phyloP scores from a whole-genome alignment of 768 basidiomycete species.

The Lentinula sp. region DNA sequence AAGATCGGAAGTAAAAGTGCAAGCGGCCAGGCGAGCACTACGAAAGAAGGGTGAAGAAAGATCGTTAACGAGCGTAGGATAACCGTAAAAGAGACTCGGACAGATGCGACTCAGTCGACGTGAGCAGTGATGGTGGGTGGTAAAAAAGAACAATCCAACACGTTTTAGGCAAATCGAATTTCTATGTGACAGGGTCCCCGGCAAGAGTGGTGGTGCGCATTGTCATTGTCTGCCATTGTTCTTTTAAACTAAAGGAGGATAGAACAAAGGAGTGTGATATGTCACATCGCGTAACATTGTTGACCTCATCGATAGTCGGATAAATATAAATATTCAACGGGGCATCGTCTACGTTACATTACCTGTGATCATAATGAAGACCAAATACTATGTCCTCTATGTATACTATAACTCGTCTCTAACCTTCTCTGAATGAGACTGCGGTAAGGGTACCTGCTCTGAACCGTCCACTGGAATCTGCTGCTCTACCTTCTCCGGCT shows the following conservation, averaged over 20 bases:
- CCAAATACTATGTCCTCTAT: not conserved
- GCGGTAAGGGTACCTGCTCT: slow-evolving; percentile 9
- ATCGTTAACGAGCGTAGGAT: slow-evolving; percentile 3
- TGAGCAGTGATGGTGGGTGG: not conserved
- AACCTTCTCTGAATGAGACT: not conserved
- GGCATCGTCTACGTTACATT: not conserved
- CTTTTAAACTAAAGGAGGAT: not conserved
- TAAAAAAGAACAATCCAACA: not conserved
- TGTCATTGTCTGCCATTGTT: not conserved
- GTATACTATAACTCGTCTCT: slow-evolving; percentile 8
- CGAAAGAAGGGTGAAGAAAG: not conserved
- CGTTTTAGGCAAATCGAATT: not conserved
- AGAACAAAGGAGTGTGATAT: not conserved
- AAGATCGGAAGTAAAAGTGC: not conserved
- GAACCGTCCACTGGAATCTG: not conserved
- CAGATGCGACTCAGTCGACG: slow-evolving; percentile 3
- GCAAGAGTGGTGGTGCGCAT: not conserved
- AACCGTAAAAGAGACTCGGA: not conserved
- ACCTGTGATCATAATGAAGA: not conserved
- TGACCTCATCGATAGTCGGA: not conserved
- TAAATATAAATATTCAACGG: not conserved
- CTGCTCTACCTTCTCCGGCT: slow-evolving; percentile 1
- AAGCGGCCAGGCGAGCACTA: slow-evolving; percentile 4
- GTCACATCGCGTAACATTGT: not conserved
- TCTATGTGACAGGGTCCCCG: not conserved